phyloP scores from a whole-genome alignment of 768 basidiomycete species.

The Tricholoma sp. region DNA sequence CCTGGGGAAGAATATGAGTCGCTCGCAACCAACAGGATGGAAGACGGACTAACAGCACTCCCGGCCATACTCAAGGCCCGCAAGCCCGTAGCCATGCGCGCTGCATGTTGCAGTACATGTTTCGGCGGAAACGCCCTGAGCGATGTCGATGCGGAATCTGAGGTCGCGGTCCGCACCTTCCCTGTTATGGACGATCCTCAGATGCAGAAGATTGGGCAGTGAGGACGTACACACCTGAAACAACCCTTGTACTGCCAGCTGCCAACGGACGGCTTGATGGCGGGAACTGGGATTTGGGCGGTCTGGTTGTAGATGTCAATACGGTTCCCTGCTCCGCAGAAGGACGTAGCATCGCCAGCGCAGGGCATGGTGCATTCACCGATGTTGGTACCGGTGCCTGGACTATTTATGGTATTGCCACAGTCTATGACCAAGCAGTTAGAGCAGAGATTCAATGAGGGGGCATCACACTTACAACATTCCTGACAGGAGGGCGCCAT shows the following conservation, averaged over 20 bases:
- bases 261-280: slow-evolving; percentile 30
- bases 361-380: slow-evolving; percentile 38
- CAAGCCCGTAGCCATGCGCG: slow-evolving; percentile 31
- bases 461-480: background rate
- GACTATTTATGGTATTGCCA: background rate
- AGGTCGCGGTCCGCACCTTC: slow-evolving; percentile 11
- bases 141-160: slow-evolving; percentile 8
- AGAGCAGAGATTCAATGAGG: background rate
- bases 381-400: background rate
- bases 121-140: slow-evolving; percentile 11
- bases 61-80: slow-evolving; percentile 46
- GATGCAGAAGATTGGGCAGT: background rate
- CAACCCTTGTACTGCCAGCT: slow-evolving; percentile 47
- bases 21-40: background rate
- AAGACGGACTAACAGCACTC: slow-evolving; percentile 17
- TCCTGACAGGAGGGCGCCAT: background rate
- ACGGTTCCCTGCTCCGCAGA: slow-evolving; percentile 39
- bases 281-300: slow-evolving; percentile 29
- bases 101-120: slow-evolving; percentile 16
- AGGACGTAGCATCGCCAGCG: slow-evolving; percentile 35
- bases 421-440: background rate
- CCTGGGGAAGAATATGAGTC: slow-evolving; percentile 6
- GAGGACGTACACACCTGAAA: slow-evolving; percentile 12
- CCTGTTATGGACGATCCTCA: background rate
- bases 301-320: slow-evolving; percentile 44